Evolutionary conservation across 495 filamentous ascomycete species (phyloP).

Genomic region (Parachaetomium inaequale): DNA sequence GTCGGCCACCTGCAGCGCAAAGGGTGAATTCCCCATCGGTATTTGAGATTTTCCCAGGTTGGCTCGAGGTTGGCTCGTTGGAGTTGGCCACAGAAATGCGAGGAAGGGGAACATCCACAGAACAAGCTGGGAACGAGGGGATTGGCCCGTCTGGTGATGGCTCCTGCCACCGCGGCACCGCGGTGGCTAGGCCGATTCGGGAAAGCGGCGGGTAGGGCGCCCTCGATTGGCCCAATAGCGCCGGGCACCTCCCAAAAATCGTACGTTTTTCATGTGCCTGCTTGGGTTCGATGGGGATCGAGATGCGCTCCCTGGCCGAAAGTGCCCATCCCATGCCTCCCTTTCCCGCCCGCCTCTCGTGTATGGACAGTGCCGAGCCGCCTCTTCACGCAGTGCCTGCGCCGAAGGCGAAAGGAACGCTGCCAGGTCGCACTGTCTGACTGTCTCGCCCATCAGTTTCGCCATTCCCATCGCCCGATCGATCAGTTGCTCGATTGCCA

Average conservation of each 20-base stretch:
- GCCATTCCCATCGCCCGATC: background rate
- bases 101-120: background rate
- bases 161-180: conserved; percentile 12
- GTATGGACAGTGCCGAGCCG: background rate
- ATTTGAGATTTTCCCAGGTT: too few relatives aligned
- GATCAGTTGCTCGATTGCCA: background rate
- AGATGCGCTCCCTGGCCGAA: conserved; percentile 28
- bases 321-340: background rate
- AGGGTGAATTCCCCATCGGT: background rate
- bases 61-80: background rate
- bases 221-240: conserved; percentile 27
- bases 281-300: conserved; percentile 36
- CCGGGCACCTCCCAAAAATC: conserved; percentile 25
- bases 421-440: background rate
- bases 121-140: background rate
- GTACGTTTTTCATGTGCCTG: conserved; percentile 36
- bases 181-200: conserved; percentile 7
- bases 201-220: conserved; percentile 17
- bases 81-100: background rate
- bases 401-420: background rate
- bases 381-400: background rate
- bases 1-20: background rate
- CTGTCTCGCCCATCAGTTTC: background rate
- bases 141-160: conserved; percentile 9
- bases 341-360: background rate